A percentile compares a stretch with the other conserved stretches of the same genome.
Evolutionary conservation across 2,329 filamentous ascomycete species (phyloP).

Genomic region (Neocatenulostroma microsporum): DNA sequence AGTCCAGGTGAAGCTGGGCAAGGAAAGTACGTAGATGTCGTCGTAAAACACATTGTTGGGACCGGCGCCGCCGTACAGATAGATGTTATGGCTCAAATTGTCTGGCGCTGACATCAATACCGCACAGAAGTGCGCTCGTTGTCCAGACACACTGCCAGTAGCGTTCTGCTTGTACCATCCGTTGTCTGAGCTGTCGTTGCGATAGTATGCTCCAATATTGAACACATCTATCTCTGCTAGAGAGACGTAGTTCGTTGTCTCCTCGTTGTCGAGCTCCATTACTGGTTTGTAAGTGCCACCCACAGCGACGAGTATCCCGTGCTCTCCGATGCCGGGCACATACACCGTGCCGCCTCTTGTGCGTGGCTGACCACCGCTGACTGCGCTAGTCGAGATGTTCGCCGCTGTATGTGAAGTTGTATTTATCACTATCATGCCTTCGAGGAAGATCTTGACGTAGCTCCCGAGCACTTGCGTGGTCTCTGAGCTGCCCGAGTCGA

Average conservation of each 20-base stretch:
- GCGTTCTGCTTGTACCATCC: background rate
- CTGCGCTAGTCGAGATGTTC: background rate
- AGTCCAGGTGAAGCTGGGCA: no score
- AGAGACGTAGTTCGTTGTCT: background rate
- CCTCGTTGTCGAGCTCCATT: background rate
- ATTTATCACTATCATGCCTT: background rate
- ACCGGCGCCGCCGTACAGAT: no score
- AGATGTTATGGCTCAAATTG: no score
- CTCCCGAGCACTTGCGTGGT: background rate
- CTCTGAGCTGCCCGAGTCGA: background rate
- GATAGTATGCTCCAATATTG: background rate
- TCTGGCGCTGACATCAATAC: no score
- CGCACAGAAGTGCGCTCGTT: slow-evolving; percentile 17
- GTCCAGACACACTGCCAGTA: background rate
- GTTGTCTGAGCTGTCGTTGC: background rate
- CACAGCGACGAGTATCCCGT: no score
- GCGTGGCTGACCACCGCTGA: background rate
- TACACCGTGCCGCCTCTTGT: no score
- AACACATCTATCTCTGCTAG: background rate
- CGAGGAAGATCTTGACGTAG: background rate
- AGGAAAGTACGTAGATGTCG: no score
- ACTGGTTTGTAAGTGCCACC: background rate
- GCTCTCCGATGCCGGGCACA: no score
- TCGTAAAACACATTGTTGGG: no score
- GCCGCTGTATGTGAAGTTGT: background rate